Percentiles rank a stretch among this genome's conserved stretches.
phyloP scores from a whole-genome alignment of 768 basidiomycete genomes.

The Paxillus involutus region DNA sequence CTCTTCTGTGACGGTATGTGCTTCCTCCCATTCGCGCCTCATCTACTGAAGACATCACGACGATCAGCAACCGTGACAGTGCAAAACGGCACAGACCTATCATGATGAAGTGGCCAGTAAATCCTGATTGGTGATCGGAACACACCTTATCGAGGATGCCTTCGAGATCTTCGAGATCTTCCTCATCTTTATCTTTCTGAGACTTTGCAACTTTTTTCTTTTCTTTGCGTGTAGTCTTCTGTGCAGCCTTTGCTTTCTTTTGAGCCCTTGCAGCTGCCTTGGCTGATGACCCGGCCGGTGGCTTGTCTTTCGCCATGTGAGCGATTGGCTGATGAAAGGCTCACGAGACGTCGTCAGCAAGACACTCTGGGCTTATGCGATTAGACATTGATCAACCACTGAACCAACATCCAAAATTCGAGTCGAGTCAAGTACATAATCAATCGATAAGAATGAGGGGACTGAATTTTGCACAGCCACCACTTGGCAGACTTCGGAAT shows the following conservation, averaged over 20 bases:
- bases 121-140: background rate
- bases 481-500: too few species aligned
- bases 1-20: constrained; percentile 84
- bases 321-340: too few species aligned
- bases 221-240: constrained; percentile 72
- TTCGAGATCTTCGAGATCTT: constrained; percentile 79
- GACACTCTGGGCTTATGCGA: too few species aligned
- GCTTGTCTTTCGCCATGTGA: constrained; percentile 21
- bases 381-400: too few species aligned
- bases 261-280: constrained; percentile 53
- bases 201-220: constrained; percentile 54
- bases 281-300: background rate
- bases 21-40: constrained; percentile 79
- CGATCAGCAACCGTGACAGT: background rate
- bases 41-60: constrained; percentile 50
- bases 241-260: constrained; percentile 64
- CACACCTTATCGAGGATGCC: constrained; percentile 76
- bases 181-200: constrained; percentile 48
- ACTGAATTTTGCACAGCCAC: too few species aligned
- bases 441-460: too few species aligned
- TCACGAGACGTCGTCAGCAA: too few species aligned
- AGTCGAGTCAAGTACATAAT: too few species aligned
- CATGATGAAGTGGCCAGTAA: background rate
- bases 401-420: too few species aligned
- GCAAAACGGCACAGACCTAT: too few species aligned